Base-by-base conservation (phyloP, 108 stramenopile species). In the Hondaea fermentalgiana region DNA sequence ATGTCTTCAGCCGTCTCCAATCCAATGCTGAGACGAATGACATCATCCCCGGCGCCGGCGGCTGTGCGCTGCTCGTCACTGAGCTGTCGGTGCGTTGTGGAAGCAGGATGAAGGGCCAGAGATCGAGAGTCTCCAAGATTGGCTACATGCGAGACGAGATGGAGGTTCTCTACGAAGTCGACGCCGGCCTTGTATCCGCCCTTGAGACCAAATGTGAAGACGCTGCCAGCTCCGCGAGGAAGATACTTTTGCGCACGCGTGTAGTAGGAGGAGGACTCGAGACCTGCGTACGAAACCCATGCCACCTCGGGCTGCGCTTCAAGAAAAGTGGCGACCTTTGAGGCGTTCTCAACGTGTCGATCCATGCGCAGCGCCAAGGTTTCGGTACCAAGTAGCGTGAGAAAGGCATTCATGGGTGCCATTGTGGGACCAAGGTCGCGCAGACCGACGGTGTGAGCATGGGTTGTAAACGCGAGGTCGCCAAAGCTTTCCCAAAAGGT, bases 201-300 rank as follows among this genome's bases (percentile, higher is more conserved):
- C 87, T 88, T 88, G 29, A 88, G 42, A 10, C 87, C 87, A 88
- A 88, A 88, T 21, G 87, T 88, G 87, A 88, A 88, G 14, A 88
- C 87, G 21, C 42, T 44, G 59, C 87, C 87, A 2, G 87, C 42
- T 8, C 59, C 59, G 21, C 87, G 35, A 8, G 57, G 57, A 17
- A 60, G 10, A 44, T 88, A 88, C 57, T 35, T 88, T 60, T 60
- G 12, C 14, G 59, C 59, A 8, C 29, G 44, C 8, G 19, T 45
- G n/a, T 51, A 49, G n/a, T 83, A 83, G 1, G 44, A 6, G 76
- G 47, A 51, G 44, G 76, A 83, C 49, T 83, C 76, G 51, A 83
- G 76, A 16, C 76, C 76, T 0, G 76, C 76, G 49, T 83, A 83
- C 19, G 76, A 83, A 0, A 83, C 76, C 76, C 76, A 83, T 2